Evolutionary conservation across 352 stramenopile species (phyloP).

Genomic region (Phytophthora boehmeriae): DNA sequence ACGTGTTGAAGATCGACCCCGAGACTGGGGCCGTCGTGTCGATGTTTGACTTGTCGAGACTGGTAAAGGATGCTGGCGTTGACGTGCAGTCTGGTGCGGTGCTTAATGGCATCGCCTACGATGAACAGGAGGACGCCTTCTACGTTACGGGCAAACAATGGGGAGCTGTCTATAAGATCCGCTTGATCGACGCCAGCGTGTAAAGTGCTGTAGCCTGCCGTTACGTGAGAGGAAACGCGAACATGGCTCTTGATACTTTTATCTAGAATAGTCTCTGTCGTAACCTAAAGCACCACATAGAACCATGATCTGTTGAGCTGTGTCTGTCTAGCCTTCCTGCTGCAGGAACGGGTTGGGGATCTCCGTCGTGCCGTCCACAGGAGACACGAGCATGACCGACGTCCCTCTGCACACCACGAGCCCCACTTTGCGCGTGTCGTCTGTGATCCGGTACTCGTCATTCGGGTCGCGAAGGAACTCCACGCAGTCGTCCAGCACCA

Average conservation of each 20-base stretch:
- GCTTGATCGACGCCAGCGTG: slow-evolving; percentile 51
- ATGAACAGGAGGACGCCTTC: slow-evolving; percentile 87
- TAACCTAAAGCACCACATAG: slow-evolving; percentile 2
- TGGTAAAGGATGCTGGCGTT: slow-evolving; percentile 68
- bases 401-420: slow-evolving; percentile 94
- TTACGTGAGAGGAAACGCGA: slow-evolving; percentile 15
- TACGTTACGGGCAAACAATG: slow-evolving; percentile 95
- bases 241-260: slow-evolving; percentile 24
- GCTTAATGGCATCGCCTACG: slow-evolving; percentile 95
- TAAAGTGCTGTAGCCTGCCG: slow-evolving; percentile 9
- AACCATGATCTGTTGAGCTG: too few species aligned
- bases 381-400: slow-evolving; percentile 92
- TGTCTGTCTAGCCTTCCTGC: slow-evolving; percentile 75
- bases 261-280: slow-evolving; percentile 22
- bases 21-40: slow-evolving; percentile 79
- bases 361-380: slow-evolving; percentile 91
- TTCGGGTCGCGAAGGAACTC: slow-evolving; percentile 94
- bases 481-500: slow-evolving; percentile 96
- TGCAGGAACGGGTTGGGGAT: slow-evolving; percentile 93
- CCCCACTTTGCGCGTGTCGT: slow-evolving; percentile 92
- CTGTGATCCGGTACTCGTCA: slow-evolving; percentile 89
- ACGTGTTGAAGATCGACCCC: slow-evolving; percentile 94
- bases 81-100: slow-evolving; percentile 66
- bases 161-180: slow-evolving; percentile 91
- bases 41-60: slow-evolving; percentile 85